phyloP scores from a whole-genome alignment of 192 early-diverging fungal genomes.

The Backusella circina region DNA sequence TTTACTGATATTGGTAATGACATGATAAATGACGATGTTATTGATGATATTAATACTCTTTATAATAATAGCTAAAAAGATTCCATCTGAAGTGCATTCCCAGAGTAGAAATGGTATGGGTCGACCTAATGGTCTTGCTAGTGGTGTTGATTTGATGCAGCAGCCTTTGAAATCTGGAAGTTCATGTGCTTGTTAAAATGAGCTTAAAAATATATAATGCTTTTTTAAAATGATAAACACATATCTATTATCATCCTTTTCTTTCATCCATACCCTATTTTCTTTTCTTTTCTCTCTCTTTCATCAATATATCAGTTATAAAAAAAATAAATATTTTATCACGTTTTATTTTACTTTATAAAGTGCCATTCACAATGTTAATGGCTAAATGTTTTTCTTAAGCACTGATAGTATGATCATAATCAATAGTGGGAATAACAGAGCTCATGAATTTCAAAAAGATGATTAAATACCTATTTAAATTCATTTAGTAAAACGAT shows the following conservation, averaged over 20 bases:
- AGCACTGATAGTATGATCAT: conserved; percentile 90
- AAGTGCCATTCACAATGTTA: not conserved
- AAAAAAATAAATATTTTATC: not conserved
- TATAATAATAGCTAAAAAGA: not conserved
- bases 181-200: conserved; percentile 6
- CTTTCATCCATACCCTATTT: not conserved
- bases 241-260: not conserved
- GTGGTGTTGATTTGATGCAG: not conserved
- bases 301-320: not conserved
- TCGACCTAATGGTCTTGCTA: not conserved
- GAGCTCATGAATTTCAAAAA: conserved; percentile 98
- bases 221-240: not conserved
- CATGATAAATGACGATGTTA: not conserved
- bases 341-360: not conserved
- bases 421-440: conserved; percentile 97
- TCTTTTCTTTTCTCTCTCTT: not conserved
- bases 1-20: conserved; percentile 81
- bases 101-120: not conserved
- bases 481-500: too few species aligned
- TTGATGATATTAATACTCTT: not conserved
- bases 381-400: conserved; percentile 37
- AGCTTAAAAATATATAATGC: not conserved
- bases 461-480: conserved; percentile 74
- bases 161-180: not conserved
- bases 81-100: not conserved